Evolutionary conservation across 176 grass and related monocot genomes (phyloP).

Genomic region (Thinopyrum elongatum): DNA sequence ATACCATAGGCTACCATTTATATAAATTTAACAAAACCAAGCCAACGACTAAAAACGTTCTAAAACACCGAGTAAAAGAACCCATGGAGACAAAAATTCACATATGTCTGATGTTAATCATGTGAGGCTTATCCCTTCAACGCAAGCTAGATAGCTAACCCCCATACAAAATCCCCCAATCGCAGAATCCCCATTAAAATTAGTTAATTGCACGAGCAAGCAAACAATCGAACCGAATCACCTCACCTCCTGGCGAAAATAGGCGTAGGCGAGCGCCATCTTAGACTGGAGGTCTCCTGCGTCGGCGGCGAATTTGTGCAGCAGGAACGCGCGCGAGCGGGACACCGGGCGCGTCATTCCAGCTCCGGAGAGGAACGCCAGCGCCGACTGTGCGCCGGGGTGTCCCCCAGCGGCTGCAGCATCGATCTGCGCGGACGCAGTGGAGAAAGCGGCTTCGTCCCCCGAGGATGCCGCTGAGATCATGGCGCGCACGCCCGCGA

Average conservation of each 20-base stretch:
- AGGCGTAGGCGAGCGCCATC: slow-evolving; percentile 91
- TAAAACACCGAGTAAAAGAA: too few relatives aligned
- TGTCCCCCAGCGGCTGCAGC: slow-evolving; percentile 57
- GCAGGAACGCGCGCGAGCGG: slow-evolving; percentile 72
- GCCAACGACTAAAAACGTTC: neutral
- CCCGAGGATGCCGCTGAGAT: slow-evolving; percentile 63
- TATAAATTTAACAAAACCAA: neutral
- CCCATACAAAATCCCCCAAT: neutral
- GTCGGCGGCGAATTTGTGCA: slow-evolving; percentile 86
- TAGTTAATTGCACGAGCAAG: neutral
- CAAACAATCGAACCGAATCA: slow-evolving; percentile 11
- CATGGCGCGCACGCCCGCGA: slow-evolving; percentile 64
- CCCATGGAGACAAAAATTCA: neutral
- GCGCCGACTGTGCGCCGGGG: slow-evolving; percentile 71
- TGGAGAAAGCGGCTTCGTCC: slow-evolving; percentile 61
- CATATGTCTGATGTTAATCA: too few relatives aligned
- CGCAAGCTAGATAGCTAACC: slow-evolving; percentile 4
- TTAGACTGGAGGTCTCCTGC: slow-evolving; percentile 88
- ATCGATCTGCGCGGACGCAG: slow-evolving; percentile 69
- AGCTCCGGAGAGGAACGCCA: slow-evolving; percentile 66
- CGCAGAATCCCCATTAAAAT: neutral
- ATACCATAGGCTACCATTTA: neutral
- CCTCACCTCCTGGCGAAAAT: slow-evolving; percentile 80
- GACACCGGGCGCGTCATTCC: slow-evolving; percentile 66
- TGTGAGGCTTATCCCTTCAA: neutral